Base-by-base conservation (phyloP, 768 basidiomycete genomes). In the Psilocybe tampanensis region DNA sequence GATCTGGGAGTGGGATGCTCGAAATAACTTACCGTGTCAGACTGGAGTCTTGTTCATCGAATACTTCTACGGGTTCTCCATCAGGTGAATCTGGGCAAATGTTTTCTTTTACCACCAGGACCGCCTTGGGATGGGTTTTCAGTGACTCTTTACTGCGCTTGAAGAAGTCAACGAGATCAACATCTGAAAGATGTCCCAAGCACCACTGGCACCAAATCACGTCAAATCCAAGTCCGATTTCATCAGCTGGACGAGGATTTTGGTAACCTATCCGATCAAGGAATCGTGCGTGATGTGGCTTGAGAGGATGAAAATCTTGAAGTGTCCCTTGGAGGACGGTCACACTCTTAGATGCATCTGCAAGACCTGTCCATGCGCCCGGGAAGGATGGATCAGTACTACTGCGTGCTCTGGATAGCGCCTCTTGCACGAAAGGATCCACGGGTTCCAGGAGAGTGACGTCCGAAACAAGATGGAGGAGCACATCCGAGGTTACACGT, bases 191-290 rank as follows among this genome's bases (percentile, higher is more conserved):
- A 75, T 95, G 92, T 2, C 93, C 92, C 15, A 98, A 80, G 75
- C 95, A 96, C 96, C 96, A 98, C 70, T 99, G 96, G 65, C 92
- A 93, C 95, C 93, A 95, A 55, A 96, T 82, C 52, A 95, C 83
- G 71, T 99, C 96, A 72, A 94, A 98, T 1, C 83, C 83, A 43
- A 78, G 73, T n/a, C 76, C 68, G 32, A 83, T 82, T 49, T 81
- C 84, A 32, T 75, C 73, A 36, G 67, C 66, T 23, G 76, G 76
- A 22, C 73, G 72, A 7, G 66, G 64, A 0, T 80, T 77, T n/a
- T 72, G 72, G 67, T 82, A 84, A 2, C 92, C 92, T 6, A 94
- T 75, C 13, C 89, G 84, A 48, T 86, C 89, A 23, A 90, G 68
- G 57, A 83, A 78, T 34, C 71, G 78, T 7, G 71, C 73, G 54